Evolutionary conservation across 148 eudicot genomes (phyloP).

Genomic region (Vaccinium vitisidaea): DNA sequence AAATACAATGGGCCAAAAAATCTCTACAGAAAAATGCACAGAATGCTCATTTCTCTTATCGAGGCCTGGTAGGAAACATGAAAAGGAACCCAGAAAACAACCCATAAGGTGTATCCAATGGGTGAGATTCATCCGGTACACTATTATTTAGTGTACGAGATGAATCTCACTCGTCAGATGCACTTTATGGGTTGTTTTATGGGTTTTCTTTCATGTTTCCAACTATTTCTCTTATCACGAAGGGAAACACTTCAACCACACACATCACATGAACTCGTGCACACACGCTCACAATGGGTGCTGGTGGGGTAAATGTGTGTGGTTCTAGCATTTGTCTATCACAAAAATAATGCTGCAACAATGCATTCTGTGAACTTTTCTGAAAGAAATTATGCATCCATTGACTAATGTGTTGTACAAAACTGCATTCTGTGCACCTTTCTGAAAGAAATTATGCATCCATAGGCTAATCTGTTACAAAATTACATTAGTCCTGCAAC

Average conservation of each 20-base stretch:
- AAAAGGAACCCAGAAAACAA: too few relatives aligned
- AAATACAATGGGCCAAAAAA: background rate
- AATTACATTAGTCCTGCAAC: background rate
- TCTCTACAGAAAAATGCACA: background rate
- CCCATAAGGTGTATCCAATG: too few relatives aligned
- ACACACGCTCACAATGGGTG: too few relatives aligned
- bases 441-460: background rate
- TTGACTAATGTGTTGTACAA: background rate
- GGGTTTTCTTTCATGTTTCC: too few relatives aligned
- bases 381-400: background rate
- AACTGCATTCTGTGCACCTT: background rate
- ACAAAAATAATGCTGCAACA: background rate
- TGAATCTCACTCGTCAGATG: too few relatives aligned
- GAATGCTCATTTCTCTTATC: background rate
- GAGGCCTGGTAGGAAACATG: too few relatives aligned
- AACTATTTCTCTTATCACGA: background rate
- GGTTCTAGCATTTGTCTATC: too few relatives aligned
- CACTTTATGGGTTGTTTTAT: too few relatives aligned
- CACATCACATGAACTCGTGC: too few relatives aligned
- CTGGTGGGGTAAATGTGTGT: too few relatives aligned
- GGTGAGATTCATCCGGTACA: too few relatives aligned
- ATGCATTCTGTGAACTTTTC: background rate
- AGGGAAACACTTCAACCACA: background rate
- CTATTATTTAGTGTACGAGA: too few relatives aligned
- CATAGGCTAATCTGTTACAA: background rate